phyloP scores from a whole-genome alignment of 2,329 filamentous ascomycete species.

The Aspergillus jensenii region DNA sequence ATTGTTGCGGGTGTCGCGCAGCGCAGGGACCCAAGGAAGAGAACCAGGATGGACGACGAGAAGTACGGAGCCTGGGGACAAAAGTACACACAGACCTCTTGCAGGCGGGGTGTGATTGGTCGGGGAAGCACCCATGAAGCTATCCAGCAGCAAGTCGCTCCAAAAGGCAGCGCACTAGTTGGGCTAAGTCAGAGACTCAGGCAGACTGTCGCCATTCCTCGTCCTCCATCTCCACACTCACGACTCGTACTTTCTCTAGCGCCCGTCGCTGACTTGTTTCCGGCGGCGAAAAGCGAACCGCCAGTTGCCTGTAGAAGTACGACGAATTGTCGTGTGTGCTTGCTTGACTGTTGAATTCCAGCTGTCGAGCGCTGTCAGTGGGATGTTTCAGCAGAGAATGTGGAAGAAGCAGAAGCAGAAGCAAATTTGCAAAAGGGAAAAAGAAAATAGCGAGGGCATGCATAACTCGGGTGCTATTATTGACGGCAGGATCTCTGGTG shows the following conservation, averaged over 20 bases:
- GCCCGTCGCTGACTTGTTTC: conserved; percentile 12
- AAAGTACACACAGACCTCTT: conserved; percentile 30
- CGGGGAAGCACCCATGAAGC: conserved; percentile 35
- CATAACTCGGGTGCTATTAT: conserved; percentile 3
- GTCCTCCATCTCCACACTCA: no score
- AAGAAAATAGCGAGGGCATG: not conserved
- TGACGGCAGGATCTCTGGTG: conserved; percentile 2
- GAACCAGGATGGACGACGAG: not conserved
- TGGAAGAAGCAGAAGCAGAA: not conserved
- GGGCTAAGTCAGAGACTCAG: not conserved
- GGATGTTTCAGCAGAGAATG: conserved; percentile 1
- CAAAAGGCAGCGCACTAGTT: conserved; percentile 29
- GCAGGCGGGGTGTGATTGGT: conserved; percentile 23
- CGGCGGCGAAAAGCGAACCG: conserved; percentile 16
- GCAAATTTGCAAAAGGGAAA: not conserved
- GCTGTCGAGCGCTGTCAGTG: not conserved
- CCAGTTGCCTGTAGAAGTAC: conserved; percentile 18
- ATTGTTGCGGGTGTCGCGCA: not conserved
- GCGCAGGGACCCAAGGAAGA: not conserved
- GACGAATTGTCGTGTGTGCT: not conserved
- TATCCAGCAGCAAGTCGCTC: conserved; percentile 32
- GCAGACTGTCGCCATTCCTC: no score
- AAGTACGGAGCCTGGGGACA: conserved; percentile 13
- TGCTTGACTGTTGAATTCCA: not conserved
- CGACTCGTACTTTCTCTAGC: conserved; percentile 17